Base-by-base conservation (phyloP, 805 yeast species). In the Isabelozyma heimii region DNA sequence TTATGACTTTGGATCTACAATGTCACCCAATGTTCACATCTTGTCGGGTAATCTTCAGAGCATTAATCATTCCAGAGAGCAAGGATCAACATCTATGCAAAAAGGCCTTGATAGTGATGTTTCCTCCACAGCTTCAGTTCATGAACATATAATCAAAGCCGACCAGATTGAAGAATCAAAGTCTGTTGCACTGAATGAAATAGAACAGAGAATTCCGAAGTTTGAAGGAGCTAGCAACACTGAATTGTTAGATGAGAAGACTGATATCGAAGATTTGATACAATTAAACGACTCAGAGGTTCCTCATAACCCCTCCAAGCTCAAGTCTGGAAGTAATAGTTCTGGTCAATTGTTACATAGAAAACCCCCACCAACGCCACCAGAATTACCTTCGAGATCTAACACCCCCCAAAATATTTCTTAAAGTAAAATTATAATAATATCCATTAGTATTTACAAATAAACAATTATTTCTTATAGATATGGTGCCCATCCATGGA, bases 401-500 rank as follows among this genome's bases (percentile, higher is more conserved):
- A 16, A 17, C 24, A 30, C 27, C 9, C 14, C 16, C 8, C 15
- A 12, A 14, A 26, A 5, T 12, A 5, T 20, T 20, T 3, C 5
- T 13, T 13, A 30, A 28, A 4, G 8, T 30, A 30, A 9, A 3
- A 30, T 30, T 30, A 30, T 20, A 20, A 30, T 20, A 20, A 20
- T 20, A 20, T 20, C 24, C 24, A 20, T 20, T 20, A 20, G 24
- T 30, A 30, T 30, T 30, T 30, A 30, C 10, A 30, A 30, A n/a
- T 14, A 26, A 17, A 37, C 16, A 13, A 20, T 20, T 20, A 20
- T 20, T 5, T 33, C 35, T 46, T 53, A 69, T 15, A 67, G 50
- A 52, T 69, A 72, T 7, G 77, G 70, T 5, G 75, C 67, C 99
- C 99, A 94, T 3, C 99, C 99, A 24, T 87, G 83, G 66, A 89